Conservation (phyloP, 2,329 filamentous ascomycete species). For the Exserohilum rostratum region DNA sequence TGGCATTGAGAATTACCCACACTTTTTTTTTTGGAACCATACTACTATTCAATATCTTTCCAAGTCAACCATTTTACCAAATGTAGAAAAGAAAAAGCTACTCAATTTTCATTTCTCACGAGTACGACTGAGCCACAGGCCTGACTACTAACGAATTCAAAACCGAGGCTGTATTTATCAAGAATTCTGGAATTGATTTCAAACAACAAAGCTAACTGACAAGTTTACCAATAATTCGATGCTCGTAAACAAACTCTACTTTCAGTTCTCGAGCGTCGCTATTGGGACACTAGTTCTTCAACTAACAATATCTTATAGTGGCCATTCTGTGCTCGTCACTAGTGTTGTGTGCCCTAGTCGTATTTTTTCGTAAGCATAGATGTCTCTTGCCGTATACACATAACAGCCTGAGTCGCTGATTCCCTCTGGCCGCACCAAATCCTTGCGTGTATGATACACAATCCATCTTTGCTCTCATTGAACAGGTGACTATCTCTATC, state of each 20-base stretch:
- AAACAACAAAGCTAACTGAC: constrained; percentile 38
- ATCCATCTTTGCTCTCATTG: neutral
- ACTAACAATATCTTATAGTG: constrained; percentile 59
- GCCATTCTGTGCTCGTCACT: constrained; percentile 54
- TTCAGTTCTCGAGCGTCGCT: constrained; percentile 63
- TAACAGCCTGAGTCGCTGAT: constrained; percentile 61
- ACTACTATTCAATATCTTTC: neutral
- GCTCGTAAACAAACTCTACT: constrained; percentile 64
- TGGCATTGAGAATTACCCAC: constrained; percentile 6
- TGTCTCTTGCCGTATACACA: constrained; percentile 59
- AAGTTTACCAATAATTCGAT: constrained; percentile 40
- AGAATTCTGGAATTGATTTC: constrained; percentile 43
- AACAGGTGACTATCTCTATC: constrained; percentile 60
- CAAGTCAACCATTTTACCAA: neutral
- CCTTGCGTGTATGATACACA: neutral
- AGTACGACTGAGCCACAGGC: constrained; percentile 54
- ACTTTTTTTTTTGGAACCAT: constrained; percentile 1
- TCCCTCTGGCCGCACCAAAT: constrained; percentile 60
- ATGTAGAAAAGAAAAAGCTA: constrained; percentile 50
- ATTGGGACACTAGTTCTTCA: constrained; percentile 61
- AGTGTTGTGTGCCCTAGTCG: constrained; percentile 63
- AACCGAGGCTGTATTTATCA: constrained; percentile 15
- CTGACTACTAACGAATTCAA: constrained; percentile 49
- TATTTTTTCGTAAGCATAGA: constrained; percentile 69
- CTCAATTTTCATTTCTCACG: constrained; percentile 58